Evolutionary conservation across 2,329 filamentous ascomycete genomes (phyloP), one percentile per base, ranked within the genome.

Genomic region (Thermochaetoides dissita): DNA sequence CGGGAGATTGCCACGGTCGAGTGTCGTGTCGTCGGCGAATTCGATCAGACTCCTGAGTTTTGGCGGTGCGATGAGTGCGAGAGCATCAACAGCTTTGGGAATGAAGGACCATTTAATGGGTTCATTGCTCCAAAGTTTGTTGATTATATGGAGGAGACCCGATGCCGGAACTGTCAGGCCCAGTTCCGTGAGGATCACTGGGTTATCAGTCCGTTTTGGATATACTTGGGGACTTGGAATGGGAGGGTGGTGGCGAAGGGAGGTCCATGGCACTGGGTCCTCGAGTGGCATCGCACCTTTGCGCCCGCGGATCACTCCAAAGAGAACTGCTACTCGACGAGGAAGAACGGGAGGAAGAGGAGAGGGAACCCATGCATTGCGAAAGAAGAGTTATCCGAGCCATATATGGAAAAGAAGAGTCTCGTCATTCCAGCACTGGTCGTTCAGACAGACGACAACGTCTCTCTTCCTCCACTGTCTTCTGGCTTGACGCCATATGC

Each of bases 201-300:
- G 48, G 48, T 50, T 17, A 45, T 47, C 31, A 50, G 39, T 11
- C 48, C 46, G 3, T 49, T 41, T 12, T 42, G 37, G 36, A 38
- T 50, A 6, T 50, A 50, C 34, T 42, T 50, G 8, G 48, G 48
- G 7, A 41, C 44, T 4, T 50, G 48, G 48, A 46, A 50, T 30
- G 48, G 48, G 30, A 44, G 35, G 8, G 36, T 46, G 7, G 48
- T 50, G 1, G 48, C 48, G 1, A 45, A 47, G 36, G 44, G 46
- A 8, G 46, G 48, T 1, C 48, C 46, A 7, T 50, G 48, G 48
- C 44, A 50, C 24, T 50, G 48, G 48, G 45, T 35, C 6, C 7
- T 49, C 29, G 37, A 41, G 36, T 50, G 48, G 48, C 48, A 50
- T 34, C 39, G 46, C 3, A 44, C 46, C n/a, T 37, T 33, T 6